A percentile compares a stretch with the other conserved stretches of the same genome.
Evolutionary conservation across 148 eudicot genomes (phyloP).

Genomic region (Polygonum maritimum): DNA sequence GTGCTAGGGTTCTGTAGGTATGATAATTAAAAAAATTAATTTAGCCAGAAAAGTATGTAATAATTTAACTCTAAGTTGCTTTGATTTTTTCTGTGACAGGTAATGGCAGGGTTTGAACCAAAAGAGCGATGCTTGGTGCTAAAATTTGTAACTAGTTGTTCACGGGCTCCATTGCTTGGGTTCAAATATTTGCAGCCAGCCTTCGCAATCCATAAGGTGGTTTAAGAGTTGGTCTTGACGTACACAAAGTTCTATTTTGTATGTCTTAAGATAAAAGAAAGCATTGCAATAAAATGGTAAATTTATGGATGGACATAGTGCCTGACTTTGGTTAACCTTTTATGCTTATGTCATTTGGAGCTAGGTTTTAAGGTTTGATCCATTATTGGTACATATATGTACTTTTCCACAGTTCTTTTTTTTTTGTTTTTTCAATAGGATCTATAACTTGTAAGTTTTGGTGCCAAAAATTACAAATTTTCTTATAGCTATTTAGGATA

Average conservation of each 20-base stretch:
- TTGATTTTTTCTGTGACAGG: constrained; percentile 32
- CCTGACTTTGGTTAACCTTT: neutral
- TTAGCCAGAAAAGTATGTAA: neutral
- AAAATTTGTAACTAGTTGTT: constrained; percentile 96
- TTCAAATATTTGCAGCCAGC: constrained; percentile 89
- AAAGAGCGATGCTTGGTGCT: constrained; percentile 80
- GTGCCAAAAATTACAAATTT: neutral
- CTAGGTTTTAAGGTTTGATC: neutral
- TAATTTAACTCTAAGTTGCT: neutral
- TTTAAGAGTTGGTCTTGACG: neutral
- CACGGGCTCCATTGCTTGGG: constrained; percentile 92
- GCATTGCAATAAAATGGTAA: neutral
- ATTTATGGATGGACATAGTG: neutral
- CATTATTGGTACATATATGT: neutral
- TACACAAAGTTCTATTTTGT: neutral
- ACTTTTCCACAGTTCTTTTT: neutral
- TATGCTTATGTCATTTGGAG: neutral
- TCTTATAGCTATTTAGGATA: neutral
- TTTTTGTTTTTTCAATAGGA: neutral
- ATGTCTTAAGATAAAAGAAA: neutral
- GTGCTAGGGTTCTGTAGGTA: neutral
- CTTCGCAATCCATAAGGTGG: constrained; percentile 96
- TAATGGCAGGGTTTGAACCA: constrained; percentile 68
- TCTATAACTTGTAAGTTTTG: neutral
- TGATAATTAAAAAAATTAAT: neutral